Base-by-base conservation (phyloP, 1,284 basidiomycete genomes). In the Quambalaria eucalypti region DNA sequence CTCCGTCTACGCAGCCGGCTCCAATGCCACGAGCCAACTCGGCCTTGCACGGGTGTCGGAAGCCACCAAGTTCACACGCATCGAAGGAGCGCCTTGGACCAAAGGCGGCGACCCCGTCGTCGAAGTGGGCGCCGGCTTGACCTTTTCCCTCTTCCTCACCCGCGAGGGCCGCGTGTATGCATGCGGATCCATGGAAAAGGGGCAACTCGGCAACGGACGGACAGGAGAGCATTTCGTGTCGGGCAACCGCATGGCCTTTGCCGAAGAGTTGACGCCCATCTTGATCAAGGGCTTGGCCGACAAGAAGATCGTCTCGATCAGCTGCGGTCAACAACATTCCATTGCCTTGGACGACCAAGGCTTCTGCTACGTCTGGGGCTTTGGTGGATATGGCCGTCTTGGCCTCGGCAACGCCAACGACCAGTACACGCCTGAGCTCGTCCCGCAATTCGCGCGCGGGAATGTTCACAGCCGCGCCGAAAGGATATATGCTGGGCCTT, bases 151-250 rank as follows among this genome's bases (percentile, higher is more conserved):
- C 16, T 82, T 92, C 52, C 80, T 93, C 54, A 87, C 88, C 2
- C 82, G 83, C 54, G 80, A 80, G 25, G 92, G 90, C 21, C 85
- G 85, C 38, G 88, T 95, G 2, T 96, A 87, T 71, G 82, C 89
- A 0, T 85, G 89, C 62, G 92, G 92, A 31, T 90, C 87, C 53
- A 87, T 85, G n/a, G 90, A 95, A 76, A 85, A 88, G 63, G 92
- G 92, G 1, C 90, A 95, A 65, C 80, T 96, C 0, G 92, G 90
- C 1, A 92, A 90, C 68, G 91, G 91, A 14, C 83, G 83, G 55
- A 90, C 89, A 0, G 89, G 90, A 19, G 89, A 92, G 76, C 83
- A 89, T 39, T 87, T 93, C 58, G 84, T 85, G 6, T 86, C 86
- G 2, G 87, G 84, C 33, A 88, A 88, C 63, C 89, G 89, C 74